phyloP scores from a whole-genome alignment of 106 monocot genomes.

The Vanilla planifolia region DNA sequence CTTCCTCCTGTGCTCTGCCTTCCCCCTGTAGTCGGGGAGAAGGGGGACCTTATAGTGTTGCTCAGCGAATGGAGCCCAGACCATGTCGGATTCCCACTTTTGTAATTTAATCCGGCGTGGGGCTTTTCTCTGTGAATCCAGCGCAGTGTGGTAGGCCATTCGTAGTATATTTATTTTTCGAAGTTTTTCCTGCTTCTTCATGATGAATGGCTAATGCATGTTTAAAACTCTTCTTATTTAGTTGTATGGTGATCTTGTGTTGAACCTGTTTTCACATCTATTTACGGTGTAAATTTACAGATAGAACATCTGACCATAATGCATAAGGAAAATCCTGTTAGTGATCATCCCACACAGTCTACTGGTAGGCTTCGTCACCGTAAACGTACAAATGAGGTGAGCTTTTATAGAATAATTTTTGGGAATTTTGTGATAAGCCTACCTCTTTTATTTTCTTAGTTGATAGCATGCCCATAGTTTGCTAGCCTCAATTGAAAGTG shows the following conservation, averaged over 20 bases:
- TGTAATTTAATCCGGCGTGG: too few species aligned
- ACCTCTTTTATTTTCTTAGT: background rate
- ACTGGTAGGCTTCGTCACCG: conserved; percentile 62
- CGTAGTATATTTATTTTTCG: too few species aligned
- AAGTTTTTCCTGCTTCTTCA: too few species aligned
- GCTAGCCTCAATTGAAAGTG: too few species aligned
- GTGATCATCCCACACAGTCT: conserved; percentile 21
- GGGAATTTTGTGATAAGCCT: background rate
- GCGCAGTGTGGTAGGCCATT: too few species aligned
- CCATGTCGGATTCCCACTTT: too few species aligned
- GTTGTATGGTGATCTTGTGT: conserved; percentile 4
- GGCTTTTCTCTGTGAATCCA: too few species aligned
- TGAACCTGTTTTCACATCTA: background rate
- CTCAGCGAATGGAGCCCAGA: too few species aligned
- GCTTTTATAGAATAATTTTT: conserved; percentile 7
- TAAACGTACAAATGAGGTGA: conserved; percentile 67
- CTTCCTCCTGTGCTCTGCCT: too few species aligned
- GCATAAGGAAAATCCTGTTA: conserved; percentile 46
- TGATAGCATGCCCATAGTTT: too few species aligned
- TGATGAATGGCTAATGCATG: background rate
- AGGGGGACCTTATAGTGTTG: too few species aligned
- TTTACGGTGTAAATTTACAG: conserved; percentile 5
- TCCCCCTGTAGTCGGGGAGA: too few species aligned
- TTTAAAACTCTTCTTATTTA: background rate
- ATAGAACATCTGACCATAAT: conserved; percentile 16